Conservation (phyloP, 768 basidiomycete species). For the Boletus vermiculosoides region DNA sequence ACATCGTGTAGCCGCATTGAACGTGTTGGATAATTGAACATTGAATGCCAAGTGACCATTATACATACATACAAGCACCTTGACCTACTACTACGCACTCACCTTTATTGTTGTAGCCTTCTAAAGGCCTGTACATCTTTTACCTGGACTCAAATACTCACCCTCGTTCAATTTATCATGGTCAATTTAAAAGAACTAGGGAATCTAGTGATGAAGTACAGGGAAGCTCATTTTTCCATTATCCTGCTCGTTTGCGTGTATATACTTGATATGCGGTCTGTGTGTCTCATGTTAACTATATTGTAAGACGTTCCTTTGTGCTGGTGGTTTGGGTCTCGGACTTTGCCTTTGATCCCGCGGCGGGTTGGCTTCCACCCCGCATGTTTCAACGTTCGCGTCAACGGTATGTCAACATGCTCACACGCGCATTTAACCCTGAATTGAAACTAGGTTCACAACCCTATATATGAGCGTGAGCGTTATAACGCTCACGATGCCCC, state of each 20-base stretch:
- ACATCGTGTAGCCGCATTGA: slow-evolving; percentile 2
- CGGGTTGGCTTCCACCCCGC: too few species aligned
- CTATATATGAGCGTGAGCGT: neutral
- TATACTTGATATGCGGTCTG: too few species aligned
- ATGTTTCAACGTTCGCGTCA: too few species aligned
- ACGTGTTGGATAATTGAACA: neutral
- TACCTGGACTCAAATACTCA: neutral
- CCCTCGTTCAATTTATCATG: neutral
- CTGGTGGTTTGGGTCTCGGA: too few species aligned
- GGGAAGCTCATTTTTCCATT: neutral
- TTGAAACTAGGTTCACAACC: too few species aligned
- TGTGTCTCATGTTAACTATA: too few species aligned
- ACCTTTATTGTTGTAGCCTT: neutral
- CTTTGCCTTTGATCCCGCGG: too few species aligned
- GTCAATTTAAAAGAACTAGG: neutral
- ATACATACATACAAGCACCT: neutral
- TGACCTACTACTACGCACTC: neutral
- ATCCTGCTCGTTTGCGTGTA: neutral
- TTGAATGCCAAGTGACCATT: neutral
- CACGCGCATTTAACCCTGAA: too few species aligned
- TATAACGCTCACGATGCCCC: neutral
- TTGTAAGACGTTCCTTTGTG: too few species aligned
- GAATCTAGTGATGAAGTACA: neutral
- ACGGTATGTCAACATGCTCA: too few species aligned
- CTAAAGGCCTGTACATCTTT: neutral